Base-by-base conservation (phyloP, 1,139 yeast species). In the Diutina scorzettiae region DNA sequence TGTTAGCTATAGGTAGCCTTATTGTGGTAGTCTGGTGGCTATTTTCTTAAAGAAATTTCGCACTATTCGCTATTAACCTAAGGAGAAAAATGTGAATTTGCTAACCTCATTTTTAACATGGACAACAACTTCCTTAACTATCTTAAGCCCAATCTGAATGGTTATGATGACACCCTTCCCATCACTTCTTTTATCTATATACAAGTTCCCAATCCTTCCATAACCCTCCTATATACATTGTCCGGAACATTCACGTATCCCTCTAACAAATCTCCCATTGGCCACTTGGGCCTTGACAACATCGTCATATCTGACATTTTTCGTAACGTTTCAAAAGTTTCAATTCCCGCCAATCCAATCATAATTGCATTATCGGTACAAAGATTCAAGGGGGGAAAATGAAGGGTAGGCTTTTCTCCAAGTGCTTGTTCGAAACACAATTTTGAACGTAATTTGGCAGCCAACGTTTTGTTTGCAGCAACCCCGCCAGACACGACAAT, bases 281-380 rank as follows among this genome's bases (percentile, higher is more conserved):
- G 89, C 95, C 95, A 85, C 58, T 76, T 82, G 39, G 86, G 64
- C 2, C 76, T 62, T 1, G 93, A 89, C 9, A 69, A 54, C 5
- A 78, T 71, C 14, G 62, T 63, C 36, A 81, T 54, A 25, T 69
- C 73, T 0, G 85, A 73, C 17, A 67, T 65, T 24, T 70, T 45
- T 2, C 67, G 52, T 28, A 66, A 64, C 11, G 58, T 54, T 55
- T 87, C 95, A 55, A 66, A 81, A 14, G 87, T 64, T 54, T 89
- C 96, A 11, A 89, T 83, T 0, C 96, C 98, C 0, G 97, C 95
- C 76, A 94, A 84, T 0, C 96, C 98, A 43, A 91, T 91, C 99
- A 91, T 91, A 2, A 87, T 74, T 0, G 97, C 96, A 59, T 91
- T 93, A 55, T 91, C 98, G 0, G 96, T 86, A 55, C 98, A 93